Base-by-base conservation (phyloP, 2,329 filamentous ascomycete genomes). In the Furcasterigmium sp. region DNA sequence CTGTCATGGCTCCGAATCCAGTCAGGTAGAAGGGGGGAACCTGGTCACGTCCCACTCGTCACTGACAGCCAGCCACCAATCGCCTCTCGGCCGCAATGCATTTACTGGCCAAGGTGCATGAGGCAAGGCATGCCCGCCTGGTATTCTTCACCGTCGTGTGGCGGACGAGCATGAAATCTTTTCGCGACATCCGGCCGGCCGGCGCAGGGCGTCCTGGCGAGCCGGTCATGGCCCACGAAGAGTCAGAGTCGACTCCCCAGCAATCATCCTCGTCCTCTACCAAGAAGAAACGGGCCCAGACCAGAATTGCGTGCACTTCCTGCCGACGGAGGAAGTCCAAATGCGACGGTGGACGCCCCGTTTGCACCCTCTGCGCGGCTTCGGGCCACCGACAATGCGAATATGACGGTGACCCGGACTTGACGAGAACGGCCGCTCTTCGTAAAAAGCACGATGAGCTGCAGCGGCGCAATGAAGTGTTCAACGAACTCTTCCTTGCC, bases 371-470 rank as follows among this genome's bases (percentile, higher is more conserved):
- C 28, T 50, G 48, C 40, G 46, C 48, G 14, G 46, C 43, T 20
- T 44, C 48, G 10, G 37, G n/a, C 11, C 29, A 15, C 14, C 29
- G 36, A 17, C 29, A 41, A 7, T 50, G 48, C 42, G 48, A 50
- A 32, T 50, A 50, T 17, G 46, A 50, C 9, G 48, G 41, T n/a
- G 48, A 47, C 4, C 48, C 48, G 10, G 48, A 50, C 40, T 38
- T 48, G n/a, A 46, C 48, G 3, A 46, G 46, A 18, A 43, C 46
- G 10, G 46, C 46, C 8, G 48, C 48, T n/a, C 36, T 50, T 19
- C 46, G 46, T 28, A 37, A 45, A 5, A 49, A 35, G 34, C 39
- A 48, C 9, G 46, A 48, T 17, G 48, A 49, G 6, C 20, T 50
- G 20, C 48, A 49, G 19, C 39, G 37, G 3, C 48, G 46, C 7